A percentile compares a stretch with the other conserved stretches of the same genome.
Evolutionary conservation across 2,329 filamentous ascomycete genomes (phyloP).

Genomic region (Aspergillus thermomutatus): DNA sequence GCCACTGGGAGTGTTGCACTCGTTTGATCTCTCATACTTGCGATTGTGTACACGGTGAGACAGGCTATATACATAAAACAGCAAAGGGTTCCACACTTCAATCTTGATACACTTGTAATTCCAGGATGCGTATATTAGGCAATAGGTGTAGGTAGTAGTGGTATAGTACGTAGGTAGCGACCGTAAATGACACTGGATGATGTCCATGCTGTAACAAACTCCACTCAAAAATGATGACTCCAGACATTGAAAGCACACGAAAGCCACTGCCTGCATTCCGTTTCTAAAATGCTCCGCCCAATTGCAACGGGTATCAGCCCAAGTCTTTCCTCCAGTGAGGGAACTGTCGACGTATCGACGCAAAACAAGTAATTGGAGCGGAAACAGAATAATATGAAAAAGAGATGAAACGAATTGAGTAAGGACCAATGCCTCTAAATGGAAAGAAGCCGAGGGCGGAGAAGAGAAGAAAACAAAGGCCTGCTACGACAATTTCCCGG

Average conservation of each 20-base stretch:
- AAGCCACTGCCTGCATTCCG: constrained; percentile 2
- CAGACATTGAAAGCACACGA: background rate
- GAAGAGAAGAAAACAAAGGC: constrained; percentile 7
- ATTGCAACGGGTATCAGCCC: constrained; percentile 15
- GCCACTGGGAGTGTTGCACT: background rate
- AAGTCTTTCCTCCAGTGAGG: constrained; percentile 4
- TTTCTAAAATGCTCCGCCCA: constrained; percentile 12
- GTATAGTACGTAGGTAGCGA: background rate
- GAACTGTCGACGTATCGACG: background rate
- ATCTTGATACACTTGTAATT: background rate
- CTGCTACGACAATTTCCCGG: constrained; percentile 13
- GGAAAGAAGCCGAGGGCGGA: constrained; percentile 5
- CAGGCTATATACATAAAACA: background rate
- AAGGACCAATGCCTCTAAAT: background rate
- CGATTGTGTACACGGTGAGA: background rate
- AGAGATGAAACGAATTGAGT: background rate
- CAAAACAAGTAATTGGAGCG: background rate
- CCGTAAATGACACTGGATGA: background rate
- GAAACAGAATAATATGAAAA: background rate
- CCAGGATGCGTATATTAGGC: background rate
- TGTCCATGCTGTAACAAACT: background rate
- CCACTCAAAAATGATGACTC: constrained; percentile 1
- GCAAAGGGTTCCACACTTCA: background rate
- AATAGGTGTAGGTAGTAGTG: background rate
- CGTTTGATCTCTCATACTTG: background rate